These are phyloP conservation scores for Pleoardoris graminearum DNA, from an alignment of 2,329 filamentous ascomycete species.

Conservation along the genomic window DNA sequence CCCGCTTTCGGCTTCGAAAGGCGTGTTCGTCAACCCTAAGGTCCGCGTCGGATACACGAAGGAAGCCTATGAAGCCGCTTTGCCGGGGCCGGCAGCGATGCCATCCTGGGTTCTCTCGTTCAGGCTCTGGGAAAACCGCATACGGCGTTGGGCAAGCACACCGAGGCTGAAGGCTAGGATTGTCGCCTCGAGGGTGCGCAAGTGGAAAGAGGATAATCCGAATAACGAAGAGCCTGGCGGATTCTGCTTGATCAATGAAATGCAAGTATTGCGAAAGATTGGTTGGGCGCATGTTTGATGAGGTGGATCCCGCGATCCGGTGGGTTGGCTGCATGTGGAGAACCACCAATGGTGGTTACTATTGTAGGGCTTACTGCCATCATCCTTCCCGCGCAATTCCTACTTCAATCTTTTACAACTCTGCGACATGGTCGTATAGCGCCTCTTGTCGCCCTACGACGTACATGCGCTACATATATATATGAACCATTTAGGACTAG, in stretches of 20 bases:
- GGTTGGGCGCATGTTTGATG: constrained; percentile 34
- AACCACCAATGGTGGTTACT: too few relatives aligned
- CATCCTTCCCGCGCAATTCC: too few relatives aligned
- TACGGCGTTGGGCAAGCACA: constrained; percentile 3
- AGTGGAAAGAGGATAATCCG: not conserved
- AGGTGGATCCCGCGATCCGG: not conserved
- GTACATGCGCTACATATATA: too few relatives aligned
- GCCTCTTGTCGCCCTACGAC: too few relatives aligned
- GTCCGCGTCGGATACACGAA: constrained; percentile 67
- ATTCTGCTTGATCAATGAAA: constrained; percentile 38
- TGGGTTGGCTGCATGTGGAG: not conserved
- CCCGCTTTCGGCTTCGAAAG: constrained; percentile 53
- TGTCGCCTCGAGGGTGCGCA: not conserved
- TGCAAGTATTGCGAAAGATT: constrained; percentile 35
- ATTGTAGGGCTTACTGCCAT: too few relatives aligned
- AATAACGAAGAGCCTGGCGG: constrained; percentile 21
- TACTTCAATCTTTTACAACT: too few relatives aligned
- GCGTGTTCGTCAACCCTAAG: constrained; percentile 69
- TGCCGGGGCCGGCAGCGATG: not conserved
- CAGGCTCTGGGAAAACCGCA: constrained; percentile 5
- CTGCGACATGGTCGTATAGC: too few relatives aligned
- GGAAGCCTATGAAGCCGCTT: constrained; percentile 19
- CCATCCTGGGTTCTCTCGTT: not conserved
- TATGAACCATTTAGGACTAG: too few relatives aligned
- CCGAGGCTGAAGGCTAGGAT: not conserved